Evolutionary conservation across 305 asterid genomes (phyloP), one percentile per base, ranked within the genome.

Genomic region (Ilex paraguariensis): DNA sequence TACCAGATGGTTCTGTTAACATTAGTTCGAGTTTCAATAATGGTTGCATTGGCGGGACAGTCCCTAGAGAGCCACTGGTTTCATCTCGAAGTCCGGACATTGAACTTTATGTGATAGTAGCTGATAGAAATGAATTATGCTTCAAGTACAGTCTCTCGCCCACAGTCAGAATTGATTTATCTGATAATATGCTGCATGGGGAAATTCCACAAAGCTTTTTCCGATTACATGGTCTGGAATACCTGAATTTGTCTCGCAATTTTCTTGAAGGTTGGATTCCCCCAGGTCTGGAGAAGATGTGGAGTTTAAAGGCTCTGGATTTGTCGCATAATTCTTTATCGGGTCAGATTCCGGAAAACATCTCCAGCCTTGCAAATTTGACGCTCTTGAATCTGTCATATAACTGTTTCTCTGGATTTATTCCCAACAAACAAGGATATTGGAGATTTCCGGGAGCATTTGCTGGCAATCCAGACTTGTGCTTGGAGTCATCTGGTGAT

Each of bases 381-480:
- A 76, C 82, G 7, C 57, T 61, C 51, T 66, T 86, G 78, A 73
- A 86, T 65, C 72, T 86, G 39, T 83, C 94, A 2, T 76, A 79
- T 62, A 83, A 83, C 54, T 66, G 81, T 67, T 81, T 92, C 17
- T 90, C 96, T 2, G 98, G 97, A 61, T 60, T 75, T n/a, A 76
- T 93, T n/a, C 79, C 81, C 0, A 68, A 66, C 8, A 76, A 82
- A 66, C 84, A 79, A 62, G 95, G 87, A 2, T 85, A 78, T 61
- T 78, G 79, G 91, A 90, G 82, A 72, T 87, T 87, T 67, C 86
- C 89, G 0, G 95, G 94, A 51, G 96, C 97, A 13, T 86, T 87
- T 69, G 85, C 86, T 0, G 97, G 98, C 8, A 90, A 92, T 75
- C 96, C 91, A 0, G 73, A 77, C 48, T 55, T 89, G 77, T 92